Base-by-base conservation (phyloP, 2,329 filamentous ascomycete genomes). In the Rhinocladiella mackenziei region DNA sequence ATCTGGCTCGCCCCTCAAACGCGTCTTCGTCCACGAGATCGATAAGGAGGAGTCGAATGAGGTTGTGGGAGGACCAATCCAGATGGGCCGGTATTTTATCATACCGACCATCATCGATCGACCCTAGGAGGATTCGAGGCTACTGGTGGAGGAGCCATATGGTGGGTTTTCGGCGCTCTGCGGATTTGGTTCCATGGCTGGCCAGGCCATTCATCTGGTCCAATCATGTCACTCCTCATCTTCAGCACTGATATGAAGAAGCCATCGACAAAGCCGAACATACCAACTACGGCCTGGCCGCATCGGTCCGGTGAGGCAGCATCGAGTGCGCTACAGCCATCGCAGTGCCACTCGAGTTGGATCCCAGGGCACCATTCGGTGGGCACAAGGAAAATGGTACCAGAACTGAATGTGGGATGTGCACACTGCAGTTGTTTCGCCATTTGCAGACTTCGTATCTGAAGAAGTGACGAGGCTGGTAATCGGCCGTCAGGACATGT, bases 1-100 rank as follows among this genome's bases (percentile, higher is more conserved):
- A 65, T 82, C 14, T 84, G 81, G 65, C 78, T 76, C 5, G 77
- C n/a, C 80, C 4, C 82, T 77, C 0, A 81, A 78, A n/a, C 74
- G 81, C 9, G 72, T 85, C 11, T 66, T 83, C 2, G 80, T 85
- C 2, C 80, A 69, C 4, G 76, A 80, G 33, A 76, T 74, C 47
- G 69, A 73, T 54, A 66, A 67, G 49, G 72, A 75, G 29, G 74
- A 76, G 38, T 71, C 74, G 54, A 71, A 72, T 11, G 67, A 78
- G 32, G 73, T 72, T 1, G 54, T 7, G 76, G 74, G 10, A 76
- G 75, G 33, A 60, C 65, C 8, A 54, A 52, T 7, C 40, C 57
- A 2, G 63, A 60, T 1, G 59, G 41, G 7, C 41, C 41, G 76
- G 1, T 80, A 73, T 62, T 80, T 77, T 63, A 67, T 81, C 50